Evolutionary conservation across 371 early-diverging fungal genomes (phyloP), one percentile per base, ranked within the genome.

Genomic region (Mucor circinelloides): DNA sequence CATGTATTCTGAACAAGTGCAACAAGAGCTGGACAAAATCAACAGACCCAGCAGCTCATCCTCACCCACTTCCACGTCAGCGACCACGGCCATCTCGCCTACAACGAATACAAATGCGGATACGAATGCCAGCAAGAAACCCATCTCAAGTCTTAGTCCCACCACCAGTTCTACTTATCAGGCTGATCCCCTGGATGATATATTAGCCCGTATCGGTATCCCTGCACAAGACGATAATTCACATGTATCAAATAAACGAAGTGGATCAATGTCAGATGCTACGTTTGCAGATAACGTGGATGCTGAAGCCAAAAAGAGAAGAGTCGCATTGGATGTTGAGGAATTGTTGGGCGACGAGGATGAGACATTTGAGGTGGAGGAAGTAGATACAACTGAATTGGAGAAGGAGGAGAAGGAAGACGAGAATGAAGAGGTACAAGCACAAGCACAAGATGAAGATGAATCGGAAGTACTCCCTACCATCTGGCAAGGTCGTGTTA

Each of bases 401-500:
- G 30, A 46, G 3, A 9, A 59, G 10, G 64, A 70, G 48, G 36
- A 54, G 28, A 56, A 73, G 63, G 38, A 60, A 3, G 23, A 60
- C 0, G 61, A 36, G 67, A 64, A 34, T 58, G 44, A 21, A 60
- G 44, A 31, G 21, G 48, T 28, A 34, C 58, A 28, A 28, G 54
- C 55, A 21, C 54, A 68, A n/a, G 28, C 17, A 23, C 40, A 60
- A 9, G 56, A 67, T 40, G 30, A 63, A 13, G 19, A 67, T 15
- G 60, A 58, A 2, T 17, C 58, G 32, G 66, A 69, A 1, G 58
- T 59, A n/a, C 58, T 72, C 9, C 72, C 77, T 17, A 66, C 76
- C 2, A 78, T 90, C 30, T 93, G 93, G 93, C 71, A 79, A 25
- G 93, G 93, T 4, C 75, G 77, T 2, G 75, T 91, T 32, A 83